Conservation (phyloP, 805 yeast species). For the Kluyveromyces siamensis region DNA sequence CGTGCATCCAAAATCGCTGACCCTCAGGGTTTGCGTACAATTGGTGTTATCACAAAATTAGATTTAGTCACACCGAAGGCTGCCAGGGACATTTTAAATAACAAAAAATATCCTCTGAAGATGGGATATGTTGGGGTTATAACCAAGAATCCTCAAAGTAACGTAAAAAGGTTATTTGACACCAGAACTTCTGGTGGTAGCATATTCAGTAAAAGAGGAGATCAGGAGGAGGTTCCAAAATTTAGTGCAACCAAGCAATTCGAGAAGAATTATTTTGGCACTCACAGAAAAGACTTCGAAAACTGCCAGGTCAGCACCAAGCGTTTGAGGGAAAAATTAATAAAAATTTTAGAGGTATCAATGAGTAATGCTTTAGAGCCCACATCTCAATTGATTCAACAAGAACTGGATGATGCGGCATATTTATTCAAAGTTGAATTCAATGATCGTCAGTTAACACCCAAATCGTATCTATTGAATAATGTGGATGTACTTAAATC, state of each 20-base stretch:
- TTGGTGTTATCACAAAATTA: slow-evolving; percentile 91
- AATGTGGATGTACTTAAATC: slow-evolving; percentile 81
- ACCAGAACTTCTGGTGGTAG: slow-evolving; percentile 5
- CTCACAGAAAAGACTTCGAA: slow-evolving; percentile 46
- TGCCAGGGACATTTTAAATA: slow-evolving; percentile 61
- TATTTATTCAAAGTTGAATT: slow-evolving; percentile 94
- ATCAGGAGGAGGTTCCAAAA: slow-evolving; percentile 49
- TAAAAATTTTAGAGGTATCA: slow-evolving; percentile 78
- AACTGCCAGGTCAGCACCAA: slow-evolving; percentile 73
- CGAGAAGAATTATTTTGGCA: slow-evolving; percentile 56
- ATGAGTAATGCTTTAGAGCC: slow-evolving; percentile 88
- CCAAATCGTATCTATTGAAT: slow-evolving; percentile 88
- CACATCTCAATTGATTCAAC: slow-evolving; percentile 74
- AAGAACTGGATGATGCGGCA: slow-evolving; percentile 86
- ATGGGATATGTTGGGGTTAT: slow-evolving; percentile 99
- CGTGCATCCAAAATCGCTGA: slow-evolving; percentile 84
- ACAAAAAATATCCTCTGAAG: slow-evolving; percentile 77
- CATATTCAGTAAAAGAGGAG: slow-evolving; percentile 45
- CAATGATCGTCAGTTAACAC: slow-evolving; percentile 88
- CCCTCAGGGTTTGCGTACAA: slow-evolving; percentile 90
- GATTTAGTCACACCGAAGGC: slow-evolving; percentile 75
- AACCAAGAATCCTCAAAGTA: slow-evolving; percentile 55
- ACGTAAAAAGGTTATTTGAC: slow-evolving; percentile 5
- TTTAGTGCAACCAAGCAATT: slow-evolving; percentile 46
- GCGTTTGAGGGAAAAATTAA: slow-evolving; percentile 66